Evolutionary conservation across 1,284 basidiomycete species (phyloP).

Genomic region (Cryptococcus sp.): DNA sequence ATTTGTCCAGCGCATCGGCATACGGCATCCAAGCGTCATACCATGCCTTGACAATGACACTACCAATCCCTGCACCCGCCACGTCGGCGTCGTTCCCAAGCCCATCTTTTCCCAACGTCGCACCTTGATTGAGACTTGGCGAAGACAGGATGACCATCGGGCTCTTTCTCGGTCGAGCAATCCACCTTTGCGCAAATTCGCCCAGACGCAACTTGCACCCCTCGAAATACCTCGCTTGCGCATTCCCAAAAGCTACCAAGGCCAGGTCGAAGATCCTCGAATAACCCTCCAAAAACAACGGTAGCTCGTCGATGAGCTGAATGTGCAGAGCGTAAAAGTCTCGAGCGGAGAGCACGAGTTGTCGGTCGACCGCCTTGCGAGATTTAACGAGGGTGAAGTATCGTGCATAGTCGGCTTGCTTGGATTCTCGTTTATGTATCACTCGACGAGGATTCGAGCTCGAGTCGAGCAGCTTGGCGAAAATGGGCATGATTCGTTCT

Average conservation of each 20-base stretch:
- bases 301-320: slow-evolving; percentile 46
- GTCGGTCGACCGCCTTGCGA: slow-evolving; percentile 28
- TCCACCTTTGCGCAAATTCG: slow-evolving; percentile 22
- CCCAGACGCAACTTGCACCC: slow-evolving; percentile 19
- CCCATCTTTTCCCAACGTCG: background rate
- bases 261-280: slow-evolving; percentile 39
- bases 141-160: background rate
- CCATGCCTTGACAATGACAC: slow-evolving; percentile 29
- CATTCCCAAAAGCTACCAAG: slow-evolving; percentile 31
- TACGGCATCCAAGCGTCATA: slow-evolving; percentile 27
- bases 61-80: slow-evolving; percentile 6
- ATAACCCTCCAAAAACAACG: slow-evolving; percentile 41
- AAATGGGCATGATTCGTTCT: slow-evolving; percentile 36
- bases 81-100: background rate
- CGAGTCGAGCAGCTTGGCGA: slow-evolving; percentile 36
- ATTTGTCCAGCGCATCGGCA: slow-evolving; percentile 31
- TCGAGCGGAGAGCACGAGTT: slow-evolving; percentile 32
- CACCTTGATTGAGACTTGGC: too few relatives aligned
- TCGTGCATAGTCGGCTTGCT: slow-evolving; percentile 38
- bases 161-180: slow-evolving; percentile 5
- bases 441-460: slow-evolving; percentile 40
- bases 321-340: slow-evolving; percentile 46
- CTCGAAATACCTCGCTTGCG: slow-evolving; percentile 35
- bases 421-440: slow-evolving; percentile 35
- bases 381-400: slow-evolving; percentile 27